Conservation (phyloP, 768 basidiomycete genomes). For the Lactifluus echinatus region DNA sequence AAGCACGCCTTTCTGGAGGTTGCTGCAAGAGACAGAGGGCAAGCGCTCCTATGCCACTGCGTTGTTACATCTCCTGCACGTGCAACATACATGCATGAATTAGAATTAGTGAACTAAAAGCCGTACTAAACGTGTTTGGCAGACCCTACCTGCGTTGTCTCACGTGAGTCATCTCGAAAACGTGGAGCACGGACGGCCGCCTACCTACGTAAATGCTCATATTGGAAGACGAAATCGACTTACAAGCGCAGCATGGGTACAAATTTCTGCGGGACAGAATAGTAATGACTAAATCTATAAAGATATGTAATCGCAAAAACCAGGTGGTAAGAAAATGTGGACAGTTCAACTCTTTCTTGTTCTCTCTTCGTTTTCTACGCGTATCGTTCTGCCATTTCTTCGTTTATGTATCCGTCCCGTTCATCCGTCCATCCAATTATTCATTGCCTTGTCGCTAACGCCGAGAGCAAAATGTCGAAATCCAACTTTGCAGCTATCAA, state of each 20-base stretch:
- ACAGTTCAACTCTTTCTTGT: neutral
- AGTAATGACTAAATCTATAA: constrained; percentile 4
- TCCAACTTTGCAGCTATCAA: constrained; percentile 53
- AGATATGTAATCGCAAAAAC: neutral
- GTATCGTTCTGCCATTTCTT: neutral
- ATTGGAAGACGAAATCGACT: too few relatives aligned
- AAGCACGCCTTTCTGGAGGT: neutral
- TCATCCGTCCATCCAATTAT: neutral
- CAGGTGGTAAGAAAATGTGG: too few relatives aligned
- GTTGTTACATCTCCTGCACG: too few relatives aligned
- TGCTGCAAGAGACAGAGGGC: too few relatives aligned
- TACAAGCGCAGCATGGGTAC: neutral
- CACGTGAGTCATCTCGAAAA: too few relatives aligned
- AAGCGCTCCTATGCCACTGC: too few relatives aligned
- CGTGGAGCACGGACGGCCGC: too few relatives aligned
- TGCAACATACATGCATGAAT: too few relatives aligned
- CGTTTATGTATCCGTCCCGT: neutral
- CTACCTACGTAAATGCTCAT: too few relatives aligned
- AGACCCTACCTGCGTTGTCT: too few relatives aligned
- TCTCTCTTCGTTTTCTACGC: neutral
- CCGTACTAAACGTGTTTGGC: too few relatives aligned
- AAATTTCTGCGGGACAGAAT: neutral
- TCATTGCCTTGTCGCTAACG: constrained; percentile 38
- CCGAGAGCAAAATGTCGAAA: constrained; percentile 51
- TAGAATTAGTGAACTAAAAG: too few relatives aligned